Percentiles rank a stretch among this genome's conserved stretches.
phyloP scores from a whole-genome alignment of 345 rosid species.

The Eucalyptus coolabah region DNA sequence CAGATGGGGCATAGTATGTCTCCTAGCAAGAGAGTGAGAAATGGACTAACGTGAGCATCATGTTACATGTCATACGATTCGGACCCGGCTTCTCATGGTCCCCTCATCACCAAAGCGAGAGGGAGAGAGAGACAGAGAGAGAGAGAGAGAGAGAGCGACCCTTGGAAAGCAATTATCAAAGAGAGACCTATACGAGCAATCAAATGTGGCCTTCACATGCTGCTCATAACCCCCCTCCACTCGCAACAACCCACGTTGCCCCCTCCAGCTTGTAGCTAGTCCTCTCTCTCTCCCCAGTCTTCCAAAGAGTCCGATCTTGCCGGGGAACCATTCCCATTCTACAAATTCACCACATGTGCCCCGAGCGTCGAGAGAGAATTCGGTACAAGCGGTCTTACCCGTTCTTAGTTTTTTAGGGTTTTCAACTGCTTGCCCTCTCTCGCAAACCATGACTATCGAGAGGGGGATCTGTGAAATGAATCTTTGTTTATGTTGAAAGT shows the following conservation, averaged over 20 bases:
- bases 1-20: slow-evolving; percentile 19
- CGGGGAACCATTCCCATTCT: not conserved
- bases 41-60: slow-evolving; percentile 49
- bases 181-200: not conserved
- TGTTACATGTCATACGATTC: slow-evolving; percentile 9
- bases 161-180: not conserved
- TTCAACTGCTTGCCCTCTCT: not conserved
- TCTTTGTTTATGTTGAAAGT: not conserved
- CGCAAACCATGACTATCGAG: not conserved
- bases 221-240: not conserved
- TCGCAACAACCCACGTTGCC: not conserved
- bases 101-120: not conserved
- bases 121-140: not conserved
- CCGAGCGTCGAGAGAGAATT: not conserved
- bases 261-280: not conserved
- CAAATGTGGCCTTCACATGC: not conserved
- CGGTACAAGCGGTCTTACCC: not conserved
- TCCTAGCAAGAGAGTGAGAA: slow-evolving; percentile 27
- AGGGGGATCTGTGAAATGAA: not conserved
- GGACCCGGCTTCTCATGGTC: slow-evolving; percentile 6
- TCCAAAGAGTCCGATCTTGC: not conserved
- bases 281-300: not conserved
- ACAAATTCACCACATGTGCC: not conserved
- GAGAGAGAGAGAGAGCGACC: not conserved
- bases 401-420: not conserved